Conservation (phyloP, 148 eudicot genomes). For the Chenopodium suecicum region DNA sequence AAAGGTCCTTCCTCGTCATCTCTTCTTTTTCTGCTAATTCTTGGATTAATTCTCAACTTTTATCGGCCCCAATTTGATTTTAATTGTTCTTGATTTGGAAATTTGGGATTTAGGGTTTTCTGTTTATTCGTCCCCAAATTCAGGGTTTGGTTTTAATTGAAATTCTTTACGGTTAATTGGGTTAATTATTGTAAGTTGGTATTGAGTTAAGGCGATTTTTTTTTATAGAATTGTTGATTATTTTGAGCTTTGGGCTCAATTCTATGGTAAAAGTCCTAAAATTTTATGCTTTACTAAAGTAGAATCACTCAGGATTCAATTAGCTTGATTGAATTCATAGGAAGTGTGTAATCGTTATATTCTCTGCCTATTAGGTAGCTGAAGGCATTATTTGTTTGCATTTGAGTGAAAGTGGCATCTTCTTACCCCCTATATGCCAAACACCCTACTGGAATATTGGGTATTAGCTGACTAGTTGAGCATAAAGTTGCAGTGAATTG, state of each 20-base stretch:
- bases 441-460: too few relatives aligned
- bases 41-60: neutral
- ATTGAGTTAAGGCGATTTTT: neutral
- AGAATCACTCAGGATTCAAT: neutral
- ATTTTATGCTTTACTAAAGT: neutral
- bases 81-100: neutral
- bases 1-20: slow-evolving; percentile 26
- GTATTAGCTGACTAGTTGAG: neutral
- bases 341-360: neutral
- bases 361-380: too few relatives aligned
- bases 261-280: neutral
- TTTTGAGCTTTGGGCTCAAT: neutral
- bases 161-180: neutral
- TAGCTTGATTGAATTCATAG: neutral
- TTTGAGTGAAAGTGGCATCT: too few relatives aligned
- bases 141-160: neutral
- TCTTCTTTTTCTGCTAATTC: neutral
- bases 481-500: neutral
- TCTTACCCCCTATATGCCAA: too few relatives aligned
- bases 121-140: neutral
- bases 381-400: too few relatives aligned
- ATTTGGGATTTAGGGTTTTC: neutral
- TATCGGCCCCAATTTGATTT: neutral
- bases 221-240: neutral
- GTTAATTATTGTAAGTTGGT: neutral